A percentile compares a stretch with the other conserved stretches of the same genome.
Conservation (phyloP, 1,284 basidiomycete species). For the Vanrija sp. region DNA sequence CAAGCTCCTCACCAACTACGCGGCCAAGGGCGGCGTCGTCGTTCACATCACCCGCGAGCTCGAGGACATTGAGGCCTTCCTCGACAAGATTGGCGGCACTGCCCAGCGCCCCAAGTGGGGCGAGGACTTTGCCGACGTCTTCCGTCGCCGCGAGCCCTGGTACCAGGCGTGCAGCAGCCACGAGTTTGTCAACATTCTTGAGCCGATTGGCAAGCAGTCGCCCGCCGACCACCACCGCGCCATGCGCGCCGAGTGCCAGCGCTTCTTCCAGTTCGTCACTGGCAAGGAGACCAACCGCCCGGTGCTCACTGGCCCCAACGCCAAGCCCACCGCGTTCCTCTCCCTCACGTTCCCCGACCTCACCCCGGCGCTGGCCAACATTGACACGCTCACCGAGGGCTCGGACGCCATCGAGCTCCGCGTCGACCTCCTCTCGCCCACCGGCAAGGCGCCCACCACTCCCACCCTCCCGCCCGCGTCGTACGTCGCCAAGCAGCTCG, state of each 20-base stretch:
- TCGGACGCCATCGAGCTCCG: slow-evolving; percentile 90
- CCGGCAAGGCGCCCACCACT: slow-evolving; percentile 44
- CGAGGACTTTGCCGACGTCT: slow-evolving; percentile 75
- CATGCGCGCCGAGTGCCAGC: slow-evolving; percentile 39
- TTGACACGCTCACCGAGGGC: slow-evolving; percentile 74
- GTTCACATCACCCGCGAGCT: slow-evolving; percentile 69
- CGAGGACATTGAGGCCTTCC: slow-evolving; percentile 69
- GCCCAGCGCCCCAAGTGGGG: slow-evolving; percentile 78
- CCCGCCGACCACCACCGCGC: slow-evolving; percentile 37
- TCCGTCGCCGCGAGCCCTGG: slow-evolving; percentile 77
- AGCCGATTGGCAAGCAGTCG: slow-evolving; percentile 33
- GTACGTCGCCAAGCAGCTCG: slow-evolving; percentile 79
- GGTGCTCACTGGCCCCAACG: slow-evolving; percentile 40
- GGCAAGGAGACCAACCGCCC: slow-evolving; percentile 66
- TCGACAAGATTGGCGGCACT: slow-evolving; percentile 61
- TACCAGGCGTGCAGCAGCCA: slow-evolving; percentile 79
- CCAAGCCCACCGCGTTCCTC: slow-evolving; percentile 77
- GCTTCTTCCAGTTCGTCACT: slow-evolving; percentile 86
- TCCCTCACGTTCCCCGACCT: slow-evolving; percentile 89
- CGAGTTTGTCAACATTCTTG: slow-evolving; percentile 70
- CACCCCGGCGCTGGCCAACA: slow-evolving; percentile 62
- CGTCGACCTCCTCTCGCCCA: slow-evolving; percentile 76
- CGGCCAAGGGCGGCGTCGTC: slow-evolving; percentile 59
- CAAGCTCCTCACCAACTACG: slow-evolving; percentile 66
- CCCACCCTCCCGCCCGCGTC: slow-evolving; percentile 63